Base-by-base conservation (phyloP, 768 basidiomycete genomes). In the Galerina marginata region DNA sequence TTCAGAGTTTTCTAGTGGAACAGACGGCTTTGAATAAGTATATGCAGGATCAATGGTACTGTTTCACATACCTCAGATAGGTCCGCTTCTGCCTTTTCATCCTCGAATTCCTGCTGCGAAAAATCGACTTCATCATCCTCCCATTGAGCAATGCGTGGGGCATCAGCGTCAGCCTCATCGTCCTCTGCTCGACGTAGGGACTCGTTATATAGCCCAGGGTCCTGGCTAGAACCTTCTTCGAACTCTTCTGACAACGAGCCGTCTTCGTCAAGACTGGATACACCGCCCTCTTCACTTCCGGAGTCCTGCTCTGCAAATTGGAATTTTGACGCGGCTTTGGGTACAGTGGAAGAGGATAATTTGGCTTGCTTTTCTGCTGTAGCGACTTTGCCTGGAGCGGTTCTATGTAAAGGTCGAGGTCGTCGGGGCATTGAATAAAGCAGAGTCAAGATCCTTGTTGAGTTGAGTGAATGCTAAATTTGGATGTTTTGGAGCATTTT, bases 141-240 rank as follows among this genome's bases (percentile, higher is more conserved):
- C 86, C 87, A 90, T 65, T 85, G 86, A 12, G 80, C 82, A 26
- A 87, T 75, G n/a, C 87, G 78, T 7, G 86, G 85, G 2, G 76
- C 77, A 67, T 89, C 87, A 4, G 73, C 70, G 57, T 81, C 79
- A 10, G 70, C 75, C 16, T 74, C 77, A 14, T 71, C 72, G 14
- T 75, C 72, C 7, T 61, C 63, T 2, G 66, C 65, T 6, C 64
- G 57, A n/a, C 73, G 74, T n/a, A 75, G 77, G 10, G 73, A 71
- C 14, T 69, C 72, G 25, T 57, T 61, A 16, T 33, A 39, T 39
- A 37, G 40, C 14, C 39, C 56, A 58, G 55, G 51, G 14, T 51
- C 56, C 57, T 67, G 54, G 63, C 68, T 52, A 65, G 68, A 66
- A 45, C 72, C 58, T 26, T 64, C 50, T 61, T 70, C 25, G 63